Conservation (phyloP, 257 asterid species). For the Avicennia marina region DNA sequence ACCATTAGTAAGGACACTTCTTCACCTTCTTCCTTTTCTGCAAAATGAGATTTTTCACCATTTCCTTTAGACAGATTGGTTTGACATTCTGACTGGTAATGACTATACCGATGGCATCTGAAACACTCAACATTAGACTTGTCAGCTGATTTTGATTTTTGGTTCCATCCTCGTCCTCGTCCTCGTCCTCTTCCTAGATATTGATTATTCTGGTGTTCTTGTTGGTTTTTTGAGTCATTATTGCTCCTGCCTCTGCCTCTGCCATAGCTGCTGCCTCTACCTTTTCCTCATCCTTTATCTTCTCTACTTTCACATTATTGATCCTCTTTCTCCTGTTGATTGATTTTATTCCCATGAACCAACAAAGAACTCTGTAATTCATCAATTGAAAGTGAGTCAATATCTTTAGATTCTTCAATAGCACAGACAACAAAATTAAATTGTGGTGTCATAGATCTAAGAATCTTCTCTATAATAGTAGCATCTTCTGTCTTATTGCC, state of each 20-base stretch:
- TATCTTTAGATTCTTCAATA: constrained; percentile 12
- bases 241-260: no score
- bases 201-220: no score
- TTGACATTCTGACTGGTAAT: constrained; percentile 5
- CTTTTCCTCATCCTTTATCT: not conserved
- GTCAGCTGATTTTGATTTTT: no score
- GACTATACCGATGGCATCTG: constrained; percentile 13
- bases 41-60: constrained; percentile 5
- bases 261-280: not conserved
- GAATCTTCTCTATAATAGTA: constrained; percentile 15
- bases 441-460: constrained; percentile 4
- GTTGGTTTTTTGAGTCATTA: no score
- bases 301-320: no score
- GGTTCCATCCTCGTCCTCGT: no score
- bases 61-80: not conserved
- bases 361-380: not conserved
- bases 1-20: constrained; percentile 10
- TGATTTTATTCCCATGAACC: constrained; percentile 3
- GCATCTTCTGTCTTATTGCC: constrained; percentile 9
- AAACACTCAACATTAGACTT: constrained; percentile 13
- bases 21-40: not conserved
- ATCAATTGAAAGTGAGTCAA: not conserved
- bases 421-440: constrained; percentile 7
- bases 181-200: no score
- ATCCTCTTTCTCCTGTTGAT: not conserved